phyloP scores from a whole-genome alignment of 2,329 filamentous ascomycete genomes.

The Xylariaceae sp. region DNA sequence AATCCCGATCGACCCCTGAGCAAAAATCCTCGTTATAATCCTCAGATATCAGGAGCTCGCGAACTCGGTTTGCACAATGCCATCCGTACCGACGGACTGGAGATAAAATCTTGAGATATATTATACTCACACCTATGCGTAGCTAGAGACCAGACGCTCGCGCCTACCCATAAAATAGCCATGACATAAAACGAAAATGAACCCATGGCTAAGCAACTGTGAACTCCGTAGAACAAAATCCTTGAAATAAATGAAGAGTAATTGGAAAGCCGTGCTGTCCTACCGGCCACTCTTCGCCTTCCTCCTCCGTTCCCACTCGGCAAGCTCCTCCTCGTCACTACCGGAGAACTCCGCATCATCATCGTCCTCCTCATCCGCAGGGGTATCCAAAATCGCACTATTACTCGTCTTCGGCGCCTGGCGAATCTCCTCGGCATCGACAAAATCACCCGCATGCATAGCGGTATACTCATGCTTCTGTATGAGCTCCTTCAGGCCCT shows the following conservation, averaged over 20 bases:
- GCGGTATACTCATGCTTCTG: slow-evolving; percentile 64
- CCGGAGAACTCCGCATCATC: slow-evolving; percentile 58
- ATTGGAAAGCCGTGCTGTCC: too few species aligned
- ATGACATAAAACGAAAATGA: neutral
- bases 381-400: slow-evolving; percentile 19
- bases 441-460: slow-evolving; percentile 55
- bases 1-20: too few species aligned
- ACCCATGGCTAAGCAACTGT: neutral
- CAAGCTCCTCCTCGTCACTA: slow-evolving; percentile 59
- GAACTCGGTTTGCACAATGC: too few species aligned
- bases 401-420: slow-evolving; percentile 16
- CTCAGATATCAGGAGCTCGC: too few species aligned
- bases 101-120: slow-evolving; percentile 5
- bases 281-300: slow-evolving; percentile 33
- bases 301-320: slow-evolving; percentile 51
- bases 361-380: slow-evolving; percentile 42
- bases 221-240: slow-evolving; percentile 1
- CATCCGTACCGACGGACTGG: neutral
- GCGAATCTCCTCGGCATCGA: slow-evolving; percentile 34
- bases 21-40: too few species aligned
- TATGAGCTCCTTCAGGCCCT: slow-evolving; percentile 56
- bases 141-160: slow-evolving; percentile 5
- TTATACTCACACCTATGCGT: slow-evolving; percentile 11
- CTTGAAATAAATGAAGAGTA: too few species aligned
- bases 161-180: neutral